These are phyloP conservation scores for Triticum aestivum DNA, from an alignment of 176 grass and related monocot species.

Conservation along the genomic window IWGSC_CS_RefSeq_v2.1 NC_057804.1:607846359-607846858, in stretches of 20 bases:
- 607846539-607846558: slow-evolving; percentile 63
- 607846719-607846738: slow-evolving; percentile 58
- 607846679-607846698: slow-evolving; percentile 57
- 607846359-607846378: slow-evolving; percentile 22
- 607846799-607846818: slow-evolving; percentile 56
- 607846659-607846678: slow-evolving; percentile 64
- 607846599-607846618: slow-evolving; percentile 87
- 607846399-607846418: neutral
- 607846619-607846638: slow-evolving; percentile 70
- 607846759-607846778: slow-evolving; percentile 37
- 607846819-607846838: slow-evolving; percentile 16
- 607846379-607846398: slow-evolving; percentile 17
- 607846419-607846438: neutral
- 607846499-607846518: slow-evolving; percentile 27
- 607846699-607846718: slow-evolving; percentile 23
- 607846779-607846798: slow-evolving; percentile 83
- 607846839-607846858: slow-evolving; percentile 37
- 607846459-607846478: slow-evolving; percentile 19
- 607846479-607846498: slow-evolving; percentile 33
- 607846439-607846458: slow-evolving; percentile 27
- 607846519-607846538: slow-evolving; percentile 34
- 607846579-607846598: slow-evolving; percentile 77
- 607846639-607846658: slow-evolving; percentile 61
- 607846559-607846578: slow-evolving; percentile 80
- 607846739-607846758: slow-evolving; percentile 47